Evolutionary conservation across 2,329 filamentous ascomycete genomes (phyloP).

Genomic region (Neonectria ditissima): DNA sequence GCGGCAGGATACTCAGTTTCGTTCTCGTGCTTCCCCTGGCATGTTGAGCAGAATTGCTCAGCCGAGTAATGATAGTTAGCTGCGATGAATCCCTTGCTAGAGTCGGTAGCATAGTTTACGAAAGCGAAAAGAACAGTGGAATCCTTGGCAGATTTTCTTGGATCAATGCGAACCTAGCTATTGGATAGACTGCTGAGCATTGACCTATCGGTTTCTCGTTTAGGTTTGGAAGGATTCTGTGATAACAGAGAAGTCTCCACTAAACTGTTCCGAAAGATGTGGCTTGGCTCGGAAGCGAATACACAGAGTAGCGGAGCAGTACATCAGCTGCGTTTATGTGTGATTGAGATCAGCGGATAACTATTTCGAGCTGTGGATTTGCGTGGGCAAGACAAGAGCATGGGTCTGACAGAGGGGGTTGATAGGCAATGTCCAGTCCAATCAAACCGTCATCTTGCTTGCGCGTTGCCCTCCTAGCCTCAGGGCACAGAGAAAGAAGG

Average conservation of each 20-base stretch:
- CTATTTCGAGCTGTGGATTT: background rate
- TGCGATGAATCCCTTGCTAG: background rate
- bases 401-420: background rate
- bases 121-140: background rate
- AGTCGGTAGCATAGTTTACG: background rate
- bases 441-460: background rate
- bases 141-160: background rate
- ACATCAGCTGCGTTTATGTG: background rate
- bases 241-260: background rate
- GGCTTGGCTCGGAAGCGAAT: background rate
- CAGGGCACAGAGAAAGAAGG: background rate
- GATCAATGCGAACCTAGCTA: too few relatives aligned
- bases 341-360: background rate
- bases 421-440: background rate
- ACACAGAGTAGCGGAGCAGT: background rate
- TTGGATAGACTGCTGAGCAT: too few relatives aligned
- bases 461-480: background rate
- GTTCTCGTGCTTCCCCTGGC: too few relatives aligned
- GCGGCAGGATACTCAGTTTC: too few relatives aligned
- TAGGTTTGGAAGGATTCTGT: constrained; percentile 3
- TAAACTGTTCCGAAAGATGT: background rate
- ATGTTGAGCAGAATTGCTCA: background rate
- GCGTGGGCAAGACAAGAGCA: background rate
- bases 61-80: background rate
- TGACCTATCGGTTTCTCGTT: background rate